These are phyloP conservation scores for Myxozyma udenii DNA, from an alignment of 805 yeast genomes.

Conservation along the genomic window DNA sequence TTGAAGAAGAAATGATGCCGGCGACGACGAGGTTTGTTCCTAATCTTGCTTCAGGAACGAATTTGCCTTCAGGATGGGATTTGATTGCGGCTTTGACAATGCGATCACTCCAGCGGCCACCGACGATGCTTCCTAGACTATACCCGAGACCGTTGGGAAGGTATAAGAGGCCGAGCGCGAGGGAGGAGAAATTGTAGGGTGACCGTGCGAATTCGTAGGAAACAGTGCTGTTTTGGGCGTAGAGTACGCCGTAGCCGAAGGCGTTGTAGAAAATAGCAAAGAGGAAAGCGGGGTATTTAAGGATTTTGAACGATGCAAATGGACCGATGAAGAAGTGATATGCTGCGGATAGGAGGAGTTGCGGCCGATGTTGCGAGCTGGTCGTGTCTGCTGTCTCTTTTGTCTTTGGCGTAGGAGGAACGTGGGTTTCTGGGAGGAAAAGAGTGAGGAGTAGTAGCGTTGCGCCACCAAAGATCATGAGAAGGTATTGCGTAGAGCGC, in stretches of 20 bases:
- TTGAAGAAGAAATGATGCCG: conserved; percentile 56
- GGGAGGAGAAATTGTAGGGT: conserved; percentile 68
- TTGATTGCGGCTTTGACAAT: conserved; percentile 52
- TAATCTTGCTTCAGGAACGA: conserved; percentile 74
- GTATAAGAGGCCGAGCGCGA: conserved; percentile 70
- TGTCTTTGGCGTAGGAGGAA: conserved; percentile 42
- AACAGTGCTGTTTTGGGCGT: conserved; percentile 65
- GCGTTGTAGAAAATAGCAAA: conserved; percentile 65
- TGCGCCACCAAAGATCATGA: conserved; percentile 63
- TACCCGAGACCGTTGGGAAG: conserved; percentile 82
- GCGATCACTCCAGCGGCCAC: conserved; percentile 76
- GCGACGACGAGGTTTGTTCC: conserved; percentile 72
- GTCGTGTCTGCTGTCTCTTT: conserved; percentile 1
- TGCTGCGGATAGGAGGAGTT: too few relatives aligned
- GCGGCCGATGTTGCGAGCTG: too few relatives aligned
- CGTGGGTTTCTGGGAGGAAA: conserved; percentile 74
- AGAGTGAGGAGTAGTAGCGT: conserved; percentile 51
- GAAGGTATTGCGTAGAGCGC: conserved; percentile 86
- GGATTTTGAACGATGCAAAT: conserved; percentile 55
- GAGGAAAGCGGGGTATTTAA: conserved; percentile 71
- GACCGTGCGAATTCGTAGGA: conserved; percentile 56
- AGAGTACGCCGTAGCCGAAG: conserved; percentile 66
- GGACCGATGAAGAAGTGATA: conserved; percentile 55
- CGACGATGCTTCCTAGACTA: conserved; percentile 68
- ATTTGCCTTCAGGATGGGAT: conserved; percentile 58